phyloP scores from a whole-genome alignment of 1,284 basidiomycete species.

The Coniophora puteana region DNA sequence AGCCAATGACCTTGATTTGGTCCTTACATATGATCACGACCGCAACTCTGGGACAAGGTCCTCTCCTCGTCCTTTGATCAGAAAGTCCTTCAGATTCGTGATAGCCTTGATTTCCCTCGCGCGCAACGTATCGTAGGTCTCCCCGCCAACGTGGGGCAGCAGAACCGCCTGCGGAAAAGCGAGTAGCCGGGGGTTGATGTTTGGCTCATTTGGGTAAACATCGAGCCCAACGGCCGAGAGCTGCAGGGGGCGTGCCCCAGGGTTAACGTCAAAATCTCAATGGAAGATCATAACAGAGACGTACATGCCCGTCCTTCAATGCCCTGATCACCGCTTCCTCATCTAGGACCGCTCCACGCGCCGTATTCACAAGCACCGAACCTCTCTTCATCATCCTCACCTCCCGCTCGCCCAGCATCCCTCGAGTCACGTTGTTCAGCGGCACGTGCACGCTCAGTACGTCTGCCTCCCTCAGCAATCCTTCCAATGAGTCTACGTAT shows the following conservation, averaged over 20 bases:
- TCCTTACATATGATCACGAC: slow-evolving; percentile 5
- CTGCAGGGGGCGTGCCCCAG: slow-evolving; percentile 30
- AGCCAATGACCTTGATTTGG: too few species aligned
- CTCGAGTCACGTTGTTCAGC: slow-evolving; percentile 66
- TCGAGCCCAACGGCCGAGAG: slow-evolving; percentile 80
- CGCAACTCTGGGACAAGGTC: slow-evolving; percentile 63
- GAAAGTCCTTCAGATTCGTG: slow-evolving; percentile 62
- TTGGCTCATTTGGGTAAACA: slow-evolving; percentile 83
- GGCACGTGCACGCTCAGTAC: slow-evolving; percentile 75
- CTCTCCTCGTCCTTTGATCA: slow-evolving; percentile 53
- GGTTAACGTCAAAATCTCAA: background rate
- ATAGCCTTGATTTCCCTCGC: slow-evolving; percentile 77
- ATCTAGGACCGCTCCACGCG: slow-evolving; percentile 82
- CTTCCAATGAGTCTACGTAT: slow-evolving; percentile 68
- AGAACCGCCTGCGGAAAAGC: slow-evolving; percentile 79
- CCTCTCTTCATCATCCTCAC: slow-evolving; percentile 78
- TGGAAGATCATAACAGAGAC: slow-evolving; percentile 20
- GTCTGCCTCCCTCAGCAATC: slow-evolving; percentile 72
- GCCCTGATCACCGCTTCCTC: slow-evolving; percentile 81
- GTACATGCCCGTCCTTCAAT: slow-evolving; percentile 74
- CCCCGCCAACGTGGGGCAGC: slow-evolving; percentile 85
- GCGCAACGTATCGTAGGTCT: slow-evolving; percentile 72
- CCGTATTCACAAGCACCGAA: slow-evolving; percentile 81
- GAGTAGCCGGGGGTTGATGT: slow-evolving; percentile 74
- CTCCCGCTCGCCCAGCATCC: slow-evolving; percentile 70